Conservation (phyloP, 176 grass and related monocot genomes). For the Aegilops bicornis region DNA sequence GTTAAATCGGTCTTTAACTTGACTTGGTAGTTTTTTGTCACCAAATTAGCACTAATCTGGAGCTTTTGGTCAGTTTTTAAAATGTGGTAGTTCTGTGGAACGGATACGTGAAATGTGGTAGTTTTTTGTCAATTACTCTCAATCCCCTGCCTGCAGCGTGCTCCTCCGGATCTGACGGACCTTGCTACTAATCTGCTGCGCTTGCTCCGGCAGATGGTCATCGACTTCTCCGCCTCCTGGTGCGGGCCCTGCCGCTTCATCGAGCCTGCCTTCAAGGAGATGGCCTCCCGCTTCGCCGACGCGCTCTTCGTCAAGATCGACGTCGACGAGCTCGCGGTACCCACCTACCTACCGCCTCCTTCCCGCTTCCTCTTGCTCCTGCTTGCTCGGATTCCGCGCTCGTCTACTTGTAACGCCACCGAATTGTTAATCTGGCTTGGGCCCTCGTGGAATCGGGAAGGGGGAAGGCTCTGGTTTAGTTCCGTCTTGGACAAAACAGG, state of each 20-base stretch:
- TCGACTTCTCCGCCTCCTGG: slow-evolving; percentile 86
- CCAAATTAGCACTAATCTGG: too few relatives aligned
- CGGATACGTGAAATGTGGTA: too few relatives aligned
- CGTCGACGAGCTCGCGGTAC: slow-evolving; percentile 65
- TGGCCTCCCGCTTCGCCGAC: slow-evolving; percentile 44
- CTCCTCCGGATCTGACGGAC: slow-evolving; percentile 25
- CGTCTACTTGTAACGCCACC: too few relatives aligned
- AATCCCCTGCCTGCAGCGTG: not conserved
- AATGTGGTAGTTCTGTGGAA: too few relatives aligned
- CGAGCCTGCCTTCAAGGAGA: slow-evolving; percentile 67
- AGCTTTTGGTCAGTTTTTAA: too few relatives aligned
- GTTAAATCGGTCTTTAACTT: too few relatives aligned
- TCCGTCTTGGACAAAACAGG: too few relatives aligned
- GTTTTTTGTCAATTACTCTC: too few relatives aligned
- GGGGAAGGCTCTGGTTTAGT: not conserved
- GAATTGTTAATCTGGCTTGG: not conserved
- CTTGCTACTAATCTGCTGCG: not conserved
- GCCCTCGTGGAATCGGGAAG: not conserved
- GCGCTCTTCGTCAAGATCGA: slow-evolving; percentile 78
- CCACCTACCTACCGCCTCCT: not conserved
- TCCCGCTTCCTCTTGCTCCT: not conserved
- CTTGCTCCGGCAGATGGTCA: slow-evolving; percentile 44
- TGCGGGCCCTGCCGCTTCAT: slow-evolving; percentile 88
- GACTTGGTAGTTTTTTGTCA: too few relatives aligned
- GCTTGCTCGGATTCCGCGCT: too few relatives aligned